Evolutionary conservation across 2,329 filamentous ascomycete genomes (phyloP), one percentile per base, ranked within the genome.

Genomic region (Nemania abortiva): DNA sequence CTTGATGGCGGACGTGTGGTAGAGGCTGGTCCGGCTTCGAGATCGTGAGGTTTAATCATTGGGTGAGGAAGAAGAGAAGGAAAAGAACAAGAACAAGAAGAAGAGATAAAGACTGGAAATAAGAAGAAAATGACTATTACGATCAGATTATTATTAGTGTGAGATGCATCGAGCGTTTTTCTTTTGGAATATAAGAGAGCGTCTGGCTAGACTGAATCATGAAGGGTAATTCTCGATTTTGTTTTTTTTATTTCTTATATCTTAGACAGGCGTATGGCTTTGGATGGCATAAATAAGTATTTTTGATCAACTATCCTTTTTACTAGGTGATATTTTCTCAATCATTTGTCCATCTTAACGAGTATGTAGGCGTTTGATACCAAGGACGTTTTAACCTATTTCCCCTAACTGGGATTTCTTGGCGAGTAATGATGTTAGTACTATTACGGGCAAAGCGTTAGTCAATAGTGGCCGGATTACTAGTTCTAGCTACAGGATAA

Each of bases 1-100:
- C 74, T 90, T 55, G 86, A 89, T 39, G 79, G 79, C 15, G 88
- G 88, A 1, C 77, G 78, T 18, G 83, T 90, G 0, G 79, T 88
- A 0, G 83, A 83, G 72, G 83, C 83, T 47, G 86, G 86, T 0
- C 84, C 83, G 0, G 72, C 77, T 20, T 39, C 60, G 47, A 47
- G 42, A 31, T 22, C 59, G 45, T 63, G 45, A 66, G 22, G 57
- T 50, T 11, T 10, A n/a, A 24, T 5, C 9, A n/a, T 56, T 13
- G 42, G 11, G 18, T 47, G 6, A 47, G 31, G 29, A 34, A 53
- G 42, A 24, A 39, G 24, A 5, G 4, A 39, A 42, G 29, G 4
- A 5, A 3, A 24, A 31, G 34, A 13, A 37, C 34, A 39, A 13
- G 29, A 7, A 18, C 7, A 3, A 3, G 9, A 20, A 11, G 6